Percentiles rank a stretch among this genome's conserved stretches.
phyloP scores from a whole-genome alignment of 352 stramenopile species.

The Phytophthora ramorum region DNA sequence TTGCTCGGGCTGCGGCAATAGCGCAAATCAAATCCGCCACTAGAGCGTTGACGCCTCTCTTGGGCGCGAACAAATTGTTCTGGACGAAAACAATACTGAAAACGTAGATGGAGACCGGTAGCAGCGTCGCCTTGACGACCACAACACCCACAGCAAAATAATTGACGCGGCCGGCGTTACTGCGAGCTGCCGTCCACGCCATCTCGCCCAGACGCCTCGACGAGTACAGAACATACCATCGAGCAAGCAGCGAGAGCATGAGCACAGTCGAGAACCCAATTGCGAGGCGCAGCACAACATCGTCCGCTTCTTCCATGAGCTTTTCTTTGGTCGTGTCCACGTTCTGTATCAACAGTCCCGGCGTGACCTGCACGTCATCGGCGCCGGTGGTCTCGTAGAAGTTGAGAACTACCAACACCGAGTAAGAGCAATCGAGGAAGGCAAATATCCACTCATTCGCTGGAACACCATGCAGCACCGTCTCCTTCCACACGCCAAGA shows the following conservation, averaged over 20 bases:
- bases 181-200: constrained; percentile 5
- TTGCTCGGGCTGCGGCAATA: constrained; percentile 25
- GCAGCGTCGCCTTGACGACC: constrained; percentile 13
- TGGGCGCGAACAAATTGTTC: constrained; percentile 15
- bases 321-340: background rate
- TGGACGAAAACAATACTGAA: constrained; percentile 33
- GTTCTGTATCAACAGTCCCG: background rate
- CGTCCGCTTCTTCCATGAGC: constrained; percentile 27
- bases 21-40: constrained; percentile 35
- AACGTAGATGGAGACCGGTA: constrained; percentile 30
- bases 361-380: constrained; percentile 15
- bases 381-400: constrained; percentile 29
- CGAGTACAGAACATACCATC: constrained; percentile 35
- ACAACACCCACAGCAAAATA: constrained; percentile 26
- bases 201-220: constrained; percentile 9
- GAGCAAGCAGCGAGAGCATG: constrained; percentile 26
- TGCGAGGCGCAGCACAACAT: constrained; percentile 19
- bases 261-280: constrained; percentile 27
- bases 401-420: constrained; percentile 30
- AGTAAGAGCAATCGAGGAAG: constrained; percentile 23
- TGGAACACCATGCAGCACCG: constrained; percentile 16
- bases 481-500: constrained; percentile 23
- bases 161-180: background rate
- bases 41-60: constrained; percentile 34
- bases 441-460: constrained; percentile 27